Conservation (phyloP, 2,329 filamentous ascomycete species). For the Karstenula rhodostoma region DNA sequence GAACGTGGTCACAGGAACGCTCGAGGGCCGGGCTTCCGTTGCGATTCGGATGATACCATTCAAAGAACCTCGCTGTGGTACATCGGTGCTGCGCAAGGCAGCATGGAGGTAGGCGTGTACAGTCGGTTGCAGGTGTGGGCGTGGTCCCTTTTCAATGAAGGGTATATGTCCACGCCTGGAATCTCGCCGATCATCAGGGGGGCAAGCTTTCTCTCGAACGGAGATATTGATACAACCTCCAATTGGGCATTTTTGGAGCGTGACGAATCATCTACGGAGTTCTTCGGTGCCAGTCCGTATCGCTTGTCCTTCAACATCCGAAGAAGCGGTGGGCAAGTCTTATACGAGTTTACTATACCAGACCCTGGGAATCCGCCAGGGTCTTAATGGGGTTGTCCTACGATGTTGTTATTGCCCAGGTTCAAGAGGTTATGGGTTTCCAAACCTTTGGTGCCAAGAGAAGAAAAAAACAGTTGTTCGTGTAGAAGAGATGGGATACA, state of each 20-base stretch:
- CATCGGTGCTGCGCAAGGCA: neutral
- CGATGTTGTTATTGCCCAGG: no score
- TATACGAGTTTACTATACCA: no score
- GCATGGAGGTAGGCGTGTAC: neutral
- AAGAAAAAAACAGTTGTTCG: no score
- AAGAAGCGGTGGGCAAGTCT: no score
- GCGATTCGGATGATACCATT: neutral
- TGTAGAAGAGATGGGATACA: no score
- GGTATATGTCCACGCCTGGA: neutral
- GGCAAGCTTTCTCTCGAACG: neutral
- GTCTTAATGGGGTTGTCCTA: no score
- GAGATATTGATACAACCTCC: neutral
- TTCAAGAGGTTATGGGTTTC: no score
- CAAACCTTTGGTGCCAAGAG: no score
- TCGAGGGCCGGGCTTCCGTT: neutral
- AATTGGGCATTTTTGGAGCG: neutral
- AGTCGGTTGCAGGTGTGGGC: neutral
- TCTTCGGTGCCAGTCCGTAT: neutral
- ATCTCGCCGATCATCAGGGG: neutral
- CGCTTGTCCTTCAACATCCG: neutral
- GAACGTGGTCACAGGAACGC: neutral
- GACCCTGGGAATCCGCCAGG: no score
- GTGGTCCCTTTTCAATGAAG: neutral
- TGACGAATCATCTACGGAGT: neutral
- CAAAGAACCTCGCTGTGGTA: neutral